Base-by-base conservation (phyloP, 768 basidiomycete species). In the Naganishia antarctica region DNA sequence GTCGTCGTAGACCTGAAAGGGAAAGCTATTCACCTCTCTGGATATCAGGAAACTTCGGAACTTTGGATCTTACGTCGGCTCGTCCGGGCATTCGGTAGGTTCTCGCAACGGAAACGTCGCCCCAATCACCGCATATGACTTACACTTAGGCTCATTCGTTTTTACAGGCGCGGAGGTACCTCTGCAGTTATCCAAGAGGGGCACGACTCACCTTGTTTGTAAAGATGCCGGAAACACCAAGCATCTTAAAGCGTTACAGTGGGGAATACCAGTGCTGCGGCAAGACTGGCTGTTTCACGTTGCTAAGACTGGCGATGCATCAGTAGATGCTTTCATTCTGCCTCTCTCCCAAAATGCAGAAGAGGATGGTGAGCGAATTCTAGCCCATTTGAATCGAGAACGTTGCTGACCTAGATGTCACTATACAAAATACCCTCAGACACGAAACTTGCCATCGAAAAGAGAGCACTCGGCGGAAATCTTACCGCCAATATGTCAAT, bases 201-300 rank as follows among this genome's bases (percentile, higher is more conserved):
- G 70, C 9, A 83, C 86, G 1, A 92, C 91, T 0, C 89, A 94
- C 69, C 81, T 96, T 1, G 79, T 96, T 7, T 91, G 90, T 72
- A 87, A 88, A 0, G 81, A 84, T 5, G 83, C 82, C 0, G 79
- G 74, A 0, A 90, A 91, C 16, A 79, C 81, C 25, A 94, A 96
- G 73, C 90, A 83, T 58, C 83, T 86, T 16, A 90, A 87, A 74
- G 90, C 91, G 1, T 71, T 76, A 37, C 84, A 89, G 72, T 94
- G 92, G 91, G 81, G 81, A 16, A 82, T 87, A 8, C 85, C 86
- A 0, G 84, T 89, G 18, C 80, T 93, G 23, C 80, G 82, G 41
- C 79, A 87, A 74, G 79, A 78, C 8, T 96, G 91, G 90, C 72
- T 96, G 18, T 80, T 80, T 15, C 78, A 80, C 0, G 83, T 90